Evolutionary conservation across 2,329 filamentous ascomycete genomes (phyloP), one percentile per base, ranked within the genome.

Genomic region (Elsinoe ampelina): DNA sequence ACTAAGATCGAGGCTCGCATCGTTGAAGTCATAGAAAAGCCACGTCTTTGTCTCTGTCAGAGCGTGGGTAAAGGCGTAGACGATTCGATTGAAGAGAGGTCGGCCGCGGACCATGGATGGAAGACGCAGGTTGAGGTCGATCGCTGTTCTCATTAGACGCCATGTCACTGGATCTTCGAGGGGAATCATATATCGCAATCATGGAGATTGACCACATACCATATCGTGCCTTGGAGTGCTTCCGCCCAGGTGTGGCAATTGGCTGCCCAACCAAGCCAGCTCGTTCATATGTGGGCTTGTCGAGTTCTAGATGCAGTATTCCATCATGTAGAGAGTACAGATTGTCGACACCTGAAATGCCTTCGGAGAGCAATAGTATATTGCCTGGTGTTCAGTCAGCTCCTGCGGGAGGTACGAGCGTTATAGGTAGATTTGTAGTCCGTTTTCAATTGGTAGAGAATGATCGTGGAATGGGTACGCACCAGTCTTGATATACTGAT

Each of bases 401-500:
- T n/a, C 26, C 57, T n/a, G 36, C 36, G 4, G 15, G n/a, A 39
- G 3, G 12, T 20, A 51, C 50, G 15, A 38, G 30, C 26, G 22
- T 1, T n/a, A 45, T 15, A 39, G 15, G 45, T 22, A 34, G 42
- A 47, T 47, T 7, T 30, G n/a, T 26, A 3, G 7, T 19, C 10
- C 15, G 22, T n/a, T 39, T 15, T 13, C 20, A n/a, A 10, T n/a
- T 13, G 26, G 10, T 1, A 5, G 11, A n/a, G n/a, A n/a, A 11
- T 8, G 1, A 13, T 10, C 17, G 11, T 17, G 30, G 38, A 12
- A 30, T 2, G 13, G 7, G 7, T 11, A 56, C 67, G 19, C 72
- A 87, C 87, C 87, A 59, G 78, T 79, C 70, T 95, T 95, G 62
- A 97, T 84, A 67, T 95, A 91, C 42, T 83, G 77, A n/a, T 81